Conservation (phyloP, 139 green algal species). For the Micractinium sp. region DNA sequence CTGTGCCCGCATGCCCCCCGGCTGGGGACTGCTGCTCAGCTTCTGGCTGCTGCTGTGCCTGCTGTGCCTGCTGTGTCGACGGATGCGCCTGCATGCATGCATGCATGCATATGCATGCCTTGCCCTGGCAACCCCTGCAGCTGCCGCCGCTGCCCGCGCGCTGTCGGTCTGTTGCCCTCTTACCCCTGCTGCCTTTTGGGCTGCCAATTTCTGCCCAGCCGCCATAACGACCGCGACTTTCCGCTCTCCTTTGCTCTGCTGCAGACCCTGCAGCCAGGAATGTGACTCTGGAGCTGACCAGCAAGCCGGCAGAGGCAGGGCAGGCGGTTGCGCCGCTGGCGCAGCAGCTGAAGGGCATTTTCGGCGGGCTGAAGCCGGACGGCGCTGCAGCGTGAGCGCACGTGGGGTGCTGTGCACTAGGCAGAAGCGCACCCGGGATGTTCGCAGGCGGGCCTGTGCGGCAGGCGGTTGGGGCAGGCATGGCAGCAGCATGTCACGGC, state of each 20-base stretch:
- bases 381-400: neutral
- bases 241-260: neutral
- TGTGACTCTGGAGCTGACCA: slow-evolving; percentile 34
- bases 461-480: no score
- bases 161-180: no score
- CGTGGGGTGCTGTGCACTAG: no score
- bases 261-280: slow-evolving; percentile 15
- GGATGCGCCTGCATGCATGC: neutral
- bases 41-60: neutral
- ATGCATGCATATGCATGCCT: neutral
- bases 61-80: neutral
- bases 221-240: no score
- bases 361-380: slow-evolving; percentile 22
- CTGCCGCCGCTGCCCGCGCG: no score
- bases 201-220: no score
- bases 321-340: neutral
- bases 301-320: slow-evolving; percentile 2
- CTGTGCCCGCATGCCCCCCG: no score
- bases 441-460: no score
- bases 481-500: no score
- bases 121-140: neutral
- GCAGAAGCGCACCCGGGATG: no score
- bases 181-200: neutral
- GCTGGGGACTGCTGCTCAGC: neutral
- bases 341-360: slow-evolving; percentile 39